phyloP scores from a whole-genome alignment of 1,284 basidiomycete species.

The Ceratobasidium sp. region DNA sequence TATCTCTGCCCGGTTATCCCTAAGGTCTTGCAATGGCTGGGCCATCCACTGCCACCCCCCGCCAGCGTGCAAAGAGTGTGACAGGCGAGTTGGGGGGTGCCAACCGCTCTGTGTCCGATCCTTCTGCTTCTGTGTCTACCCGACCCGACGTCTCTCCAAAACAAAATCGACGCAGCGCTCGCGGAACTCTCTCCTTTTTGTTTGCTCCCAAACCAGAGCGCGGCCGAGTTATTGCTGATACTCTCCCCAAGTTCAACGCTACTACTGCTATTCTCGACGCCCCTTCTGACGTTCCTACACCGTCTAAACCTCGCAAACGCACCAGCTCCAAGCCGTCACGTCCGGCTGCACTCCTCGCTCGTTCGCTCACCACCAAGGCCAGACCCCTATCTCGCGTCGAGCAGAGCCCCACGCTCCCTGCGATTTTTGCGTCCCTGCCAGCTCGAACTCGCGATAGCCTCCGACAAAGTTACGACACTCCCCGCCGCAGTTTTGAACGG shows the following conservation, averaged over 20 bases:
- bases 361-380: slow-evolving; percentile 23
- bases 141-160: slow-evolving; percentile 14
- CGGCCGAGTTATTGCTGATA: slow-evolving; percentile 7
- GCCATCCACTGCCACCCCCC: slow-evolving; percentile 19
- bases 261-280: background rate
- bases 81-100: slow-evolving; percentile 6
- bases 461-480: slow-evolving; percentile 31
- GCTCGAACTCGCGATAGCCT: slow-evolving; percentile 24
- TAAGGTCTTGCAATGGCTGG: slow-evolving; percentile 32
- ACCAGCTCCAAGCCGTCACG: slow-evolving; percentile 12
- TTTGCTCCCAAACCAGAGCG: slow-evolving; percentile 26
- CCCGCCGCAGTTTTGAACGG: slow-evolving; percentile 31
- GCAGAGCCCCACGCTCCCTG: slow-evolving; percentile 13
- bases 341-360: background rate
- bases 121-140: slow-evolving; percentile 1
- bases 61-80: slow-evolving; percentile 19
- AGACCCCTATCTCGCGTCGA: slow-evolving; percentile 23
- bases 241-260: background rate
- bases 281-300: background rate
- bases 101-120: background rate
- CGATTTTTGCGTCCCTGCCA: slow-evolving; percentile 32
- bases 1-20: slow-evolving; percentile 16
- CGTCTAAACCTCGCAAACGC: background rate
- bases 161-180: slow-evolving; percentile 10
- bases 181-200: slow-evolving; percentile 18